These are phyloP conservation scores for Deakozyma indianensis DNA, from an alignment of 805 yeast species.

Conservation along the genomic window DNA sequence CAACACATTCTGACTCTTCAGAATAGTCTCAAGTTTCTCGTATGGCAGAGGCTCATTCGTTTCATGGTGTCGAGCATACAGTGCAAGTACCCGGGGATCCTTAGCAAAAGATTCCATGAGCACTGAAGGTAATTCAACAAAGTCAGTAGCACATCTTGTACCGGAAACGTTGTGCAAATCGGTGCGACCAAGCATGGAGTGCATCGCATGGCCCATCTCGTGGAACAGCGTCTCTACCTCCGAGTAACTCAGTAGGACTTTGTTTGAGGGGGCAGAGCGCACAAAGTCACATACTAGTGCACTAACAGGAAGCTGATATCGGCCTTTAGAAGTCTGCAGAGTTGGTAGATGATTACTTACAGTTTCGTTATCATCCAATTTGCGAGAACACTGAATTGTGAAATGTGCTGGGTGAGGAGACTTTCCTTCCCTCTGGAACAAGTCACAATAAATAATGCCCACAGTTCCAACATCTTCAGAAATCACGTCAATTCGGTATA, in stretches of 20 bases:
- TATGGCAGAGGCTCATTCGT: slow-evolving; percentile 50
- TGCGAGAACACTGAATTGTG: slow-evolving; percentile 88
- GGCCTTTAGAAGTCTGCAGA: slow-evolving; percentile 7
- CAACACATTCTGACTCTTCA: slow-evolving; percentile 36
- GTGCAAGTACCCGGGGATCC: slow-evolving; percentile 57
- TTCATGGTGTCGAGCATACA: slow-evolving; percentile 57
- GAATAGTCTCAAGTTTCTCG: slow-evolving; percentile 35
- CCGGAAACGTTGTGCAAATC: slow-evolving; percentile 84
- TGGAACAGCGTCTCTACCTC: slow-evolving; percentile 93
- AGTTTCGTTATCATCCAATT: slow-evolving; percentile 25
- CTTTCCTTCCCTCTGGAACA: slow-evolving; percentile 64
- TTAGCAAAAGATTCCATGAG: slow-evolving; percentile 87
- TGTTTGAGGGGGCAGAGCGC: slow-evolving; percentile 20
- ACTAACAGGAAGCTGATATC: slow-evolving; percentile 73
- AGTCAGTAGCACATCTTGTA: slow-evolving; percentile 89
- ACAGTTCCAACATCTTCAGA: slow-evolving; percentile 48
- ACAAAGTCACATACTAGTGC: slow-evolving; percentile 77
- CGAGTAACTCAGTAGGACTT: slow-evolving; percentile 38
- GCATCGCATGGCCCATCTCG: slow-evolving; percentile 99
- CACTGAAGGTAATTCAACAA: slow-evolving; percentile 94
- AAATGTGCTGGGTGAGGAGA: slow-evolving; percentile 87
- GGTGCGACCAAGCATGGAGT: slow-evolving; percentile 90
- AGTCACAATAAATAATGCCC: slow-evolving; percentile 79
- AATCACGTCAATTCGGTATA: slow-evolving; percentile 63
- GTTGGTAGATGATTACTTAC: slow-evolving; percentile 4